Evolutionary conservation across 805 yeast species (phyloP).

Genomic region (Myxozyma neglecta): DNA sequence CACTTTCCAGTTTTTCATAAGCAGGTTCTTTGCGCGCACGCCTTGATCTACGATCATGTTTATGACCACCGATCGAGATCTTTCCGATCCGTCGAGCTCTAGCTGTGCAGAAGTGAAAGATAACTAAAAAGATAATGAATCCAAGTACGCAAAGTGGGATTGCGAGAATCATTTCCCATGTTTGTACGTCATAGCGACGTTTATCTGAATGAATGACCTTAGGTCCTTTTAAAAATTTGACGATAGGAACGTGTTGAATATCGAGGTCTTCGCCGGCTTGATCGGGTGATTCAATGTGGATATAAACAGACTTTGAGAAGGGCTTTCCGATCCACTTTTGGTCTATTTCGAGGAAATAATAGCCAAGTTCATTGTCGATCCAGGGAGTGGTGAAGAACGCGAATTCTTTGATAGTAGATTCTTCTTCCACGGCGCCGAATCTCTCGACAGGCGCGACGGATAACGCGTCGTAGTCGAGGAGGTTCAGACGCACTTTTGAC

Average conservation of each 20-base stretch:
- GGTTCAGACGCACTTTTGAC: slow-evolving; percentile 34
- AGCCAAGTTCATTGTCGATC: slow-evolving; percentile 63
- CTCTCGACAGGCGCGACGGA: slow-evolving; percentile 25
- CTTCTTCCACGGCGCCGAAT: slow-evolving; percentile 9
- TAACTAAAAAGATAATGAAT: slow-evolving; percentile 14
- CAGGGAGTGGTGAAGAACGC: slow-evolving; percentile 74
- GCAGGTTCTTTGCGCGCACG: neutral
- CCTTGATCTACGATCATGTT: neutral
- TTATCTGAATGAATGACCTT: slow-evolving; percentile 21
- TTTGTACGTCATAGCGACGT: slow-evolving; percentile 27
- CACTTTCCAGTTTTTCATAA: slow-evolving; percentile 24
- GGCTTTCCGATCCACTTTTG: slow-evolving; percentile 64
- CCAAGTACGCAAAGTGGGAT: slow-evolving; percentile 27
- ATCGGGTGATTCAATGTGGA: slow-evolving; percentile 57
- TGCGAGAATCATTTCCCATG: slow-evolving; percentile 29
- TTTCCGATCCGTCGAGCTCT: slow-evolving; percentile 23
- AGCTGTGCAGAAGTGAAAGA: slow-evolving; percentile 29
- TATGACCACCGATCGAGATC: slow-evolving; percentile 24
- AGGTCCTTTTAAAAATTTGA: slow-evolving; percentile 24
- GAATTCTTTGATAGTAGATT: slow-evolving; percentile 16
- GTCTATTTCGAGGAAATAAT: slow-evolving; percentile 58
- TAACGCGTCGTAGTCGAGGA: slow-evolving; percentile 31
- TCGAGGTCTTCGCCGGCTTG: slow-evolving; percentile 29
- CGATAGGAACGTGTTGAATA: slow-evolving; percentile 28
- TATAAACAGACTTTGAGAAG: slow-evolving; percentile 55